Percentiles rank a stretch among this genome's conserved stretches.
These are phyloP conservation scores for Fabrea salina DNA, from an alignment of 169 alveolate species.

Conservation along the genomic window DNA sequence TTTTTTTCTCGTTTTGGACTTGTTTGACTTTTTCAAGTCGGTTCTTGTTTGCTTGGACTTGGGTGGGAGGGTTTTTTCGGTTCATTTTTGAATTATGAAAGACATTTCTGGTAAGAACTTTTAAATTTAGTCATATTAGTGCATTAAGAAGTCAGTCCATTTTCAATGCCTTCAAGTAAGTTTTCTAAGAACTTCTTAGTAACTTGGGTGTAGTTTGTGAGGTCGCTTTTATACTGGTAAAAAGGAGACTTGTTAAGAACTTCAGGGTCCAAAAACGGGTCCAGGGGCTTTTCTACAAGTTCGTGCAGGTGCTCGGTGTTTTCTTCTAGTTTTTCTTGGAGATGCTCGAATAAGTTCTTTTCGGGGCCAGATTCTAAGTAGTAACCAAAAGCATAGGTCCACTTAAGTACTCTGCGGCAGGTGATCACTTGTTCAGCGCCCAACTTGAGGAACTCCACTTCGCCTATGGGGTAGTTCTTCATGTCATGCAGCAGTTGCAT, in stretches of 20 bases:
- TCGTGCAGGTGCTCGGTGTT: conserved; percentile 41
- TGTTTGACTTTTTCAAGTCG: neutral
- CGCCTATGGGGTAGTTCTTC: conserved; percentile 46
- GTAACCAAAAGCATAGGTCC: conserved; percentile 70
- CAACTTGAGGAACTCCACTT: conserved; percentile 59
- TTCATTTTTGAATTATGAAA: too few species aligned
- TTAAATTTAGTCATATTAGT: neutral
- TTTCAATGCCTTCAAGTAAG: conserved; percentile 23
- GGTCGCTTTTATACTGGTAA: conserved; percentile 30
- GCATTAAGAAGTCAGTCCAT: conserved; percentile 24
- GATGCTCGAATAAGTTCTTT: conserved; percentile 48
- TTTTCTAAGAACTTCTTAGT: conserved; percentile 21
- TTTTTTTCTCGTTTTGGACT: neutral
- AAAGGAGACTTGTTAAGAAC: conserved; percentile 15
- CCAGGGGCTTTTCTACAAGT: conserved; percentile 39
- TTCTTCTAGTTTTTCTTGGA: conserved; percentile 40
- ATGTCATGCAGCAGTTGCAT: conserved; percentile 38
- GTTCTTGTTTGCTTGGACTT: neutral
- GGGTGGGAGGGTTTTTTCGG: too few species aligned
- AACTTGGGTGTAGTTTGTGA: conserved; percentile 24
- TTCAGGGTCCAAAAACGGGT: conserved; percentile 1
- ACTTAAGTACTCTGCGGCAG: conserved; percentile 69
- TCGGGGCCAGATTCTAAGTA: conserved; percentile 42
- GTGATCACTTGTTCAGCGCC: conserved; percentile 65
- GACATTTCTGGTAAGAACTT: too few species aligned